Percentiles rank a stretch among this genome's conserved stretches.
phyloP scores from a whole-genome alignment of 805 yeast species.

The Candida stauntonica region DNA sequence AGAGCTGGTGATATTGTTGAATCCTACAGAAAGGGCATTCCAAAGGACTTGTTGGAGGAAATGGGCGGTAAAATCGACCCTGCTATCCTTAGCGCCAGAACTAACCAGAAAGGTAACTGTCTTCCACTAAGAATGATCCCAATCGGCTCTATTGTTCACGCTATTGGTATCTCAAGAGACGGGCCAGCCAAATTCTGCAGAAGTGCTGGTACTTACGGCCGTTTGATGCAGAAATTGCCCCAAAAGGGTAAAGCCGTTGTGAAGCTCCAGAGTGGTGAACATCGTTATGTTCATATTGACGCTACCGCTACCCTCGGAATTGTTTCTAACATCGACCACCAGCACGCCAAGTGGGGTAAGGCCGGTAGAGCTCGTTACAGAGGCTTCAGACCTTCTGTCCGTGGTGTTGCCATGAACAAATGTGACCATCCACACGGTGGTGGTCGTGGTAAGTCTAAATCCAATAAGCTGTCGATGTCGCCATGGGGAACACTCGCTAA shows the following conservation, averaged over 20 bases:
- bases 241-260: constrained; percentile 70
- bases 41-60: constrained; percentile 63
- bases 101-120: constrained; percentile 92
- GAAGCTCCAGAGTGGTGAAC: constrained; percentile 87
- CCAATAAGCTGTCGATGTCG: constrained; percentile 88
- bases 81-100: constrained; percentile 80
- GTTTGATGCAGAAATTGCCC: constrained; percentile 74
- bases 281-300: constrained; percentile 77
- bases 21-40: constrained; percentile 85
- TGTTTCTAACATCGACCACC: constrained; percentile 90
- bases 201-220: constrained; percentile 92
- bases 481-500: constrained; percentile 95
- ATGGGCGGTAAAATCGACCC: constrained; percentile 94
- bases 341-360: constrained; percentile 85
- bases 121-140: constrained; percentile 90
- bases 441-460: constrained; percentile 99
- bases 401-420: constrained; percentile 98
- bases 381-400: constrained; percentile 91
- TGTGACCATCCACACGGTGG: constrained; percentile 99
- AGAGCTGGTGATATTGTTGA: constrained; percentile 91
- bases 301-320: constrained; percentile 94
- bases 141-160: constrained; percentile 87
- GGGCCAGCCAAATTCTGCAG: constrained; percentile 89
- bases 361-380: constrained; percentile 93
- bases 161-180: constrained; percentile 69